Evolutionary conservation across 768 basidiomycete species (phyloP).

Genomic region (Tulasnella calospora): DNA sequence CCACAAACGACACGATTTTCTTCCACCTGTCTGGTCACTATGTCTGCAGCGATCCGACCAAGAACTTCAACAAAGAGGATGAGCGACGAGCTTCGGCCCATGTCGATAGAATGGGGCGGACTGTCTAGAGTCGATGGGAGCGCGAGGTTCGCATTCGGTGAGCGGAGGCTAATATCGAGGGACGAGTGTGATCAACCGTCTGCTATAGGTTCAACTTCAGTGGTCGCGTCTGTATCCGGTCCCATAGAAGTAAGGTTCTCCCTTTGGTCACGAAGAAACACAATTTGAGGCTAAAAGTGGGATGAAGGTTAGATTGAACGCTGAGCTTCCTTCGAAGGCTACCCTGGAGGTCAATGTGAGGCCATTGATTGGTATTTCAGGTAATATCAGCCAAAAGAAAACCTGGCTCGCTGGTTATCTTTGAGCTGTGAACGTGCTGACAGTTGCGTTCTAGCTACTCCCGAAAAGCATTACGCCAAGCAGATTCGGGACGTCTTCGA

Average conservation of each 20-base stretch:
- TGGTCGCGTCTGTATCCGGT: constrained; percentile 70
- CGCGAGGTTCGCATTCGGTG: constrained; percentile 27
- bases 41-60: constrained; percentile 14
- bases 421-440: neutral
- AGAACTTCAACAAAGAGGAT: neutral
- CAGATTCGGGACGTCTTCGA: constrained; percentile 54
- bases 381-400: constrained; percentile 25
- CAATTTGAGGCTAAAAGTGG: neutral
- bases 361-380: constrained; percentile 63
- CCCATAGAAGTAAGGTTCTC: constrained; percentile 52
- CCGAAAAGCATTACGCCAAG: constrained; percentile 55
- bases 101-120: constrained; percentile 24
- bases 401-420: neutral
- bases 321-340: constrained; percentile 66
- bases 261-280: neutral
- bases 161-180: neutral
- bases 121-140: constrained; percentile 28
- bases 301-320: constrained; percentile 50
- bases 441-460: constrained; percentile 41
- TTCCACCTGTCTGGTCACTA: neutral
- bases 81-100: neutral
- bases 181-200: neutral
- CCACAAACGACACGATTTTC: neutral
- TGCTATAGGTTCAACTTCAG: constrained; percentile 39
- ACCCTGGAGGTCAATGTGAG: constrained; percentile 70